Evolutionary conservation across 371 early-diverging fungal genomes (phyloP), one percentile per base, ranked within the genome.

Genomic region (Mortierella sp.): DNA sequence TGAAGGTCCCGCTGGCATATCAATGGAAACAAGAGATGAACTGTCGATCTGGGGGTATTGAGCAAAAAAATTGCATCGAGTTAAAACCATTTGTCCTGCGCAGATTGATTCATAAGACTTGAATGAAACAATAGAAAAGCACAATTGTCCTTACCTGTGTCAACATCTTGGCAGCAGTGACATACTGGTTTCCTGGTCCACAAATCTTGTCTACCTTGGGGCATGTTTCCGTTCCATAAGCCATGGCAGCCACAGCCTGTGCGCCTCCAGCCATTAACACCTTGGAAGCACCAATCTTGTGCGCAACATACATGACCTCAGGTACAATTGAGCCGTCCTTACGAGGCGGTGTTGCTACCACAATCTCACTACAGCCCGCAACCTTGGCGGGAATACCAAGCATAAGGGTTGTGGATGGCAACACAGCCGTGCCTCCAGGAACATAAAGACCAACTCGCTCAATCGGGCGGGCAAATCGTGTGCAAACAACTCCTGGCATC

Each of bases 201-300:
- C 96, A 98, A 77, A 99, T 98, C 89, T 99, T 99, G 83, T 98
- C 98, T 0, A 98, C 99, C 86, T 99, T 99, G 65, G 97, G 96
- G 21, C 97, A 94, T 0, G 91, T 89, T 81, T 94, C 93, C 1
- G 99, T 98, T 64, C 98, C 98, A 71, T 96, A 98, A 15, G 98
- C 98, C 94, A 98, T 92, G 7, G 97, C 98, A 37, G 97, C 99
- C n/a, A 98, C 93, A 12, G 98, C 99, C 80, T 99, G 99, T 4
- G 99, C 98, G 62, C 99, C 99, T 64, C 99, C 99, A 7, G 98
- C 99, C 73, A 90, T 83, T 45, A 99, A 86, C 23, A 99, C 90
- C 66, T 92, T 90, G 15, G 93, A 86, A 4, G 98, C 99, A 16
- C 98, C 97, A 23, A 98, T 88, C 89, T 97, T 97, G 81, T 95